These are phyloP conservation scores for Purpureocillium takamizusanense DNA, from an alignment of 2,329 filamentous ascomycete genomes.

Conservation along the genomic window DNA sequence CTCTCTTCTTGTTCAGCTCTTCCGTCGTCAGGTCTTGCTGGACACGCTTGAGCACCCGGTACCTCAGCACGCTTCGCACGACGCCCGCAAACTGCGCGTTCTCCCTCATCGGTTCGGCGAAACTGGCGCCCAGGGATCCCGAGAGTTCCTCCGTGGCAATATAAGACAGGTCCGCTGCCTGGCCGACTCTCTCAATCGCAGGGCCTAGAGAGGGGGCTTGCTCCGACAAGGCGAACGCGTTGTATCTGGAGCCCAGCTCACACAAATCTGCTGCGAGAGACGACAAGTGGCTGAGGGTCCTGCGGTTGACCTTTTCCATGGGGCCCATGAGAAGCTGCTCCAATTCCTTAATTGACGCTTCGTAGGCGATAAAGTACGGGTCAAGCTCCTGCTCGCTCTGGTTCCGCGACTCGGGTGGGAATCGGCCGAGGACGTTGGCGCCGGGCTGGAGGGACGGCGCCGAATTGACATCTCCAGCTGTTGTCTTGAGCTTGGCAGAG, in stretches of 20 bases:
- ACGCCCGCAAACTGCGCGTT: constrained; percentile 95
- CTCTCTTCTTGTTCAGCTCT: constrained; percentile 79
- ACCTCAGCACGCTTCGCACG: constrained; percentile 79
- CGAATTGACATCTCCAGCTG: constrained; percentile 26
- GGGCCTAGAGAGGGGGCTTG: constrained; percentile 79
- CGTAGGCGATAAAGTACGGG: constrained; percentile 91
- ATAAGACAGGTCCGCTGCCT: constrained; percentile 92
- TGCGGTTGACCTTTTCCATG: constrained; percentile 93
- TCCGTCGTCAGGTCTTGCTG: constrained; percentile 97
- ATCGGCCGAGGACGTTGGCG: constrained; percentile 62
- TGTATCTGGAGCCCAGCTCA: constrained; percentile 91
- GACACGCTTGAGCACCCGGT: constrained; percentile 85
- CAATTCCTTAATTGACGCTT: constrained; percentile 83
- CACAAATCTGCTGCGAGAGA: constrained; percentile 79
- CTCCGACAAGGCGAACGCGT: constrained; percentile 92
- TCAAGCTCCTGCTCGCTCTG: constrained; percentile 86
- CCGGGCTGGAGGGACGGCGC: constrained; percentile 27
- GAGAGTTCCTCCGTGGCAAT: constrained; percentile 91
- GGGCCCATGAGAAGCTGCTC: constrained; percentile 82
- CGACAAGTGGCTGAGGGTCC: constrained; percentile 77
- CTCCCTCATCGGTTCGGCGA: constrained; percentile 96
- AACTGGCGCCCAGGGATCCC: constrained; percentile 78
- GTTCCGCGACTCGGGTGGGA: constrained; percentile 68
- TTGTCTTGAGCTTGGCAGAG: constrained; percentile 75
- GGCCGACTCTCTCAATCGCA: constrained; percentile 88